A percentile compares a stretch with the other conserved stretches of the same genome.
Evolutionary conservation across 2,329 filamentous ascomycete species (phyloP).

Genomic region (Colletotrichum lupini): DNA sequence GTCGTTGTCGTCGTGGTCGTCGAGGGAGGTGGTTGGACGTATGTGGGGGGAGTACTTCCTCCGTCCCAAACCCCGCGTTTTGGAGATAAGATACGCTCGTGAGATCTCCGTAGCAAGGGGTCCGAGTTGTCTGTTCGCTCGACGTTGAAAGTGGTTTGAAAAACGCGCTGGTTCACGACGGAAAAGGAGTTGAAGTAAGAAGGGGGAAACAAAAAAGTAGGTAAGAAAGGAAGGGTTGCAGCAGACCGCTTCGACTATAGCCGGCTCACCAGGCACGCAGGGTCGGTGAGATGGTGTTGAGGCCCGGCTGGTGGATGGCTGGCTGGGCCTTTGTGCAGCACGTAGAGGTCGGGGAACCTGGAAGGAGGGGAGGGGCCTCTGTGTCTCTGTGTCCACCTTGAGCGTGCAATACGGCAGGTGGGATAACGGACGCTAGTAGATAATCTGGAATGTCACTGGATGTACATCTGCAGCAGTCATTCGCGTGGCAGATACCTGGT

Average conservation of each 20-base stretch:
- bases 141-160: constrained; percentile 20
- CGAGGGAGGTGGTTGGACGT: constrained; percentile 26
- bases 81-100: constrained; percentile 34
- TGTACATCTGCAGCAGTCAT: constrained; percentile 23
- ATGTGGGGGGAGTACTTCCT: constrained; percentile 23
- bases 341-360: background rate
- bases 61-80: constrained; percentile 36
- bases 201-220: background rate
- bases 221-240: constrained; percentile 9
- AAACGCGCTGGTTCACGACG: background rate
- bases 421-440: background rate
- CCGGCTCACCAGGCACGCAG: constrained; percentile 32
- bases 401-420: constrained; percentile 20
- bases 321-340: constrained; percentile 28
- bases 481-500: constrained; percentile 16
- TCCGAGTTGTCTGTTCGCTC: constrained; percentile 34
- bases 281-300: constrained; percentile 36
- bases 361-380: background rate
- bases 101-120: constrained; percentile 27
- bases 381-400: background rate
- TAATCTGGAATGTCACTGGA: background rate
- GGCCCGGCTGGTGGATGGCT: constrained; percentile 23
- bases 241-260: constrained; percentile 30
- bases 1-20: constrained; percentile 10
- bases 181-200: background rate